These are phyloP conservation scores for Entoloma clypeatum DNA, from an alignment of 1,284 basidiomycete species.

Conservation along the genomic window DNA sequence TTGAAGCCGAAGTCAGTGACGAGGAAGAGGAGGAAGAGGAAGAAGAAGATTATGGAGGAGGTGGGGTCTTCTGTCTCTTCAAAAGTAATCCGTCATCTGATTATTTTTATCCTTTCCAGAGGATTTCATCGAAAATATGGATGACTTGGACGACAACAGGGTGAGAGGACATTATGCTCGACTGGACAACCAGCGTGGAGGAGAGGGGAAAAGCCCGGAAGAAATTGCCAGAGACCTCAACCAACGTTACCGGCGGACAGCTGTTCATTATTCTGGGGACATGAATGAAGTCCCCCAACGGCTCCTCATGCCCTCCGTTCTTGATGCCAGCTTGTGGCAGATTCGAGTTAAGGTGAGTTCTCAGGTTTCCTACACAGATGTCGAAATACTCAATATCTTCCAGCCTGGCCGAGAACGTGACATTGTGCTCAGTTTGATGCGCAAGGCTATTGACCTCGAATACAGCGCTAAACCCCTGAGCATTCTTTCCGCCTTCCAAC, in stretches of 20 bases:
- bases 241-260: conserved; percentile 73
- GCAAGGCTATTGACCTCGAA: conserved; percentile 83
- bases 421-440: conserved; percentile 91
- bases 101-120: conserved; percentile 36
- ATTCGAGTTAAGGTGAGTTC: conserved; percentile 86
- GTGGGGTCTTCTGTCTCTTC: conserved; percentile 38
- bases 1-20: conserved; percentile 91
- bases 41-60: conserved; percentile 73
- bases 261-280: conserved; percentile 79
- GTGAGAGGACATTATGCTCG: conserved; percentile 71
- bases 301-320: conserved; percentile 94
- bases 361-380: neutral
- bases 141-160: conserved; percentile 69
- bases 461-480: conserved; percentile 74
- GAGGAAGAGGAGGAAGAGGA: conserved; percentile 96
- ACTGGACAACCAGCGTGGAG: conserved; percentile 72
- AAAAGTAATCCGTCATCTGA: conserved; percentile 2
- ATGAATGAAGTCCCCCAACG: conserved; percentile 94
- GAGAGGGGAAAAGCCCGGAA: conserved; percentile 82
- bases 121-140: conserved; percentile 81
- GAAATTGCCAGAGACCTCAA: conserved; percentile 84
- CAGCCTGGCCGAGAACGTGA: conserved; percentile 90
- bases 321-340: conserved; percentile 96
- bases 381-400: neutral
- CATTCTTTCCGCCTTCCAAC: conserved; percentile 92